Evolutionary conservation across 2,329 filamentous ascomycete species (phyloP), one percentile per base, ranked within the genome.

Genomic region (Colletotrichum graminicola): DNA sequence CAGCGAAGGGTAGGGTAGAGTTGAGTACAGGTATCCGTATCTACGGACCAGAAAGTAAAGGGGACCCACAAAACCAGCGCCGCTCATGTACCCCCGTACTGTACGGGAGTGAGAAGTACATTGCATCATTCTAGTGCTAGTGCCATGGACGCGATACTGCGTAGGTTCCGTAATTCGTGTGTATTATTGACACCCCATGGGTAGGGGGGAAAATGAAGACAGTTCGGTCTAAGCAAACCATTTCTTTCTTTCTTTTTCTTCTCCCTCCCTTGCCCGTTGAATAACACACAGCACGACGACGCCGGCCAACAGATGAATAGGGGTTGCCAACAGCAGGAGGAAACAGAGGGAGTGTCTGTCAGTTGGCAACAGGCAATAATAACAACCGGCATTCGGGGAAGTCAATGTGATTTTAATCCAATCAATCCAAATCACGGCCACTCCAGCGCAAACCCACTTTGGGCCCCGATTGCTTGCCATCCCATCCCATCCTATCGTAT

Each of bases 401-500:
- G 23, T 29, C 3, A 29, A 18, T 26, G 23, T n/a, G 18, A 45
- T 36, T 62, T 55, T 47, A 52, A 41, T 41, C 45, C 34, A 49
- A 12, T 36, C 47, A 49, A 12, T 36, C 18, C n/a, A 29, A 21
- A 32, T 49, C 21, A 21, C 29, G n/a, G 54, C 29, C 54, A 43
- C 32, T 47, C 10, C n/a, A 54, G 60, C 23, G 43, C 32, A 51
- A 51, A 36, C 43, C 47, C 51, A 66, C 41, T n/a, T 61, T 47
- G 47, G 55, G 59, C 59, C 59, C 67, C 49, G 39, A 66, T 70
- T 32, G 34, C 62, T 62, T 57, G 41, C 57, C 41, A 54, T 55
- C 1, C 45, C 45, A 12, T 47, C 10, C 57, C 41, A 62, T 55
- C 45, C 45, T 10, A 47, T 23, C 45, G 10, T 47, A 47, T 47